Evolutionary conservation across 345 rosid genomes (phyloP).

Genomic region (Eucalyptus marginata): DNA sequence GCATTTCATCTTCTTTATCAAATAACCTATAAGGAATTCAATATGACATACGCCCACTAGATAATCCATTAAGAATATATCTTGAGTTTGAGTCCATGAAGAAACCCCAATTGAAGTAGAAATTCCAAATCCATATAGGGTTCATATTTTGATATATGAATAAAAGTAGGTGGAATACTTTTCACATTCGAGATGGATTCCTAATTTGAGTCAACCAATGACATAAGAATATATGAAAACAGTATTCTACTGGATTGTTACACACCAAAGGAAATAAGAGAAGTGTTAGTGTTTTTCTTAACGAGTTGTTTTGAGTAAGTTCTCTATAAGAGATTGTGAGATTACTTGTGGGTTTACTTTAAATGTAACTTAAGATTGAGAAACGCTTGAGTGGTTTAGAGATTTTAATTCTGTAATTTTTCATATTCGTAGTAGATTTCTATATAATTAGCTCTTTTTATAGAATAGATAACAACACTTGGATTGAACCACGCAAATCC

Average conservation of each 20-base stretch:
- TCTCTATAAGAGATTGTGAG: not conserved
- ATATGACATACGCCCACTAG: not conserved
- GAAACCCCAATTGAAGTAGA: fast-evolving
- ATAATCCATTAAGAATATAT: fast-evolving
- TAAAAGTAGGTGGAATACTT: not conserved
- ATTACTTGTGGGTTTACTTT: not conserved
- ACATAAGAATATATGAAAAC: fast-evolving
- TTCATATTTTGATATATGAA: not conserved
- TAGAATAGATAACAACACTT: fast-evolving
- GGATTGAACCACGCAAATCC: fast-evolving
- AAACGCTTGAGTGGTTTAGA: not conserved
- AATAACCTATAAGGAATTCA: not conserved
- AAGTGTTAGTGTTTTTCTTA: not conserved
- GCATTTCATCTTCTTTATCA: not conserved
- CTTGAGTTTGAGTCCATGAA: not conserved
- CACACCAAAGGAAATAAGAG: not conserved
- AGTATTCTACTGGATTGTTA: fast-evolving
- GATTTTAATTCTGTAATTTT: not conserved
- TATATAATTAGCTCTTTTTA: not conserved
- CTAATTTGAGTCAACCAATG: not conserved
- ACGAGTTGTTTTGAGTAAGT: fast-evolving
- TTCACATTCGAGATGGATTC: fast-evolving
- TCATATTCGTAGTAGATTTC: fast-evolving
- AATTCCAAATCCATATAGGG: not conserved
- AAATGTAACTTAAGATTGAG: not conserved